A percentile compares a stretch with the other conserved stretches of the same genome.
These are phyloP conservation scores for Phytophthora hibernalis DNA, from an alignment of 352 stramenopile species.

Conservation along the genomic window DNA sequence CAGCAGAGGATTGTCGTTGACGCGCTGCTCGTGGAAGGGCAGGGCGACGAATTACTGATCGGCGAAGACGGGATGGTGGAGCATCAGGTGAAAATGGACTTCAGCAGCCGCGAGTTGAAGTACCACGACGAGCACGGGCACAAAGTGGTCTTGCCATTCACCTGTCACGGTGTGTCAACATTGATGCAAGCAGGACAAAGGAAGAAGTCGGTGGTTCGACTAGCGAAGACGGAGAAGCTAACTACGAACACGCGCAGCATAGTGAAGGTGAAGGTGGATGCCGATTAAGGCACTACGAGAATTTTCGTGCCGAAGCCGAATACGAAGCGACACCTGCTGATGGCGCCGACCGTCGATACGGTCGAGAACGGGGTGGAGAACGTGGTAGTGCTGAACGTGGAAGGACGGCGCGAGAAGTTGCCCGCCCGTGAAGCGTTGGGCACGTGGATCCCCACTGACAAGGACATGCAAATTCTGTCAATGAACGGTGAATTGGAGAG, in stretches of 20 bases:
- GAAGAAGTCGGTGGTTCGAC: background rate
- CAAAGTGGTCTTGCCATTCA: slow-evolving; percentile 11
- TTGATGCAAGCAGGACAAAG: background rate
- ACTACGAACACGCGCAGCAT: background rate
- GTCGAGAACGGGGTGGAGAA: background rate
- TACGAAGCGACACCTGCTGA: slow-evolving; percentile 6
- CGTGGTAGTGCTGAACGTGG: slow-evolving; percentile 22
- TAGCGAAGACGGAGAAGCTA: slow-evolving; percentile 8
- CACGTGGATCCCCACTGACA: slow-evolving; percentile 22
- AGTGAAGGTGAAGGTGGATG: slow-evolving; percentile 2
- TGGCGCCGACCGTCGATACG: slow-evolving; percentile 14
- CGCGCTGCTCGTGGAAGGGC: slow-evolving; percentile 7
- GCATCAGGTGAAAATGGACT: slow-evolving; percentile 14
- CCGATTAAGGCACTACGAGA: slow-evolving; percentile 4
- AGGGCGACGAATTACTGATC: slow-evolving; percentile 9
- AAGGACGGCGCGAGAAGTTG: slow-evolving; percentile 13
- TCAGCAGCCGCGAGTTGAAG: slow-evolving; percentile 3
- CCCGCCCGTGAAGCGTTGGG: slow-evolving; percentile 7
- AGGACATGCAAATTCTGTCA: slow-evolving; percentile 17
- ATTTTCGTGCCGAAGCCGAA: slow-evolving; percentile 13
- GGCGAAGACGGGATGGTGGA: slow-evolving; percentile 20
- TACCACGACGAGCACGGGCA: background rate
- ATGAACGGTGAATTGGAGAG: background rate
- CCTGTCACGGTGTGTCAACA: slow-evolving; percentile 4
- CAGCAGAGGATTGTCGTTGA: slow-evolving; percentile 1